phyloP scores from a whole-genome alignment of 2,329 filamentous ascomycete species.

The Didymella pomorum region DNA sequence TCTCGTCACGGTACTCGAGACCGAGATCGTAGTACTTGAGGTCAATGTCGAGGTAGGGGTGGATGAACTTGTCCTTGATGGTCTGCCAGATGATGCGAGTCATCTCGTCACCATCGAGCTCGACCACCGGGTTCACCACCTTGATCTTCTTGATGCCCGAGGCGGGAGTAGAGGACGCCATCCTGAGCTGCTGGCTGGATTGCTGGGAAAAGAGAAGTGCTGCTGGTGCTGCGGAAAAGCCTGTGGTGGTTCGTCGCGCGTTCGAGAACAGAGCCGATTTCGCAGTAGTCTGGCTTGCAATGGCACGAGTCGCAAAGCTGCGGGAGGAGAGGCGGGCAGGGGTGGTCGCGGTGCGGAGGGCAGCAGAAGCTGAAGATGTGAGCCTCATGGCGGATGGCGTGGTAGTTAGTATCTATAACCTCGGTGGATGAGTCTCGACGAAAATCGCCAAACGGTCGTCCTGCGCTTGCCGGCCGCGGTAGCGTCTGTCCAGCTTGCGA shows the following conservation, averaged over 20 bases:
- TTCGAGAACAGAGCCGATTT: constrained; percentile 33
- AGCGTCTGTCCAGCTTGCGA: constrained; percentile 18
- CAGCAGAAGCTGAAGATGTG: constrained; percentile 38
- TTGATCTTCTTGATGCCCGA: constrained; percentile 96
- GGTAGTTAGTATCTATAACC: constrained; percentile 34
- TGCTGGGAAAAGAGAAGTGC: constrained; percentile 10
- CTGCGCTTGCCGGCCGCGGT: constrained; percentile 40
- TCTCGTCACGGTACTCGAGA: constrained; percentile 93
- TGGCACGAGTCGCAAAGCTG: constrained; percentile 42
- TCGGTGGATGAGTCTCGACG: constrained; percentile 33
- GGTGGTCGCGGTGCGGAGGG: constrained; percentile 33
- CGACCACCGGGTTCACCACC: constrained; percentile 98
- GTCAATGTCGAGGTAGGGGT: constrained; percentile 95
- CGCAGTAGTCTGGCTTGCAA: constrained; percentile 37
- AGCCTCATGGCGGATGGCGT: constrained; percentile 40
- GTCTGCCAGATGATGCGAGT: constrained; percentile 98
- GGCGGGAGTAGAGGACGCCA: constrained; percentile 50
- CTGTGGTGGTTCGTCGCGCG: constrained; percentile 27
- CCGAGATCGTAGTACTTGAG: constrained; percentile 98
- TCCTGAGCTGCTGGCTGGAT: constrained; percentile 36
- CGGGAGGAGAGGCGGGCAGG: constrained; percentile 33
- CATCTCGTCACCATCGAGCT: constrained; percentile 95
- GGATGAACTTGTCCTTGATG: constrained; percentile 99
- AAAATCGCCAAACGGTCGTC: constrained; percentile 23
- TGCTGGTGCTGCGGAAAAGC: constrained; percentile 20